Base-by-base conservation (phyloP, 2,329 filamentous ascomycete genomes). In the Lasiodiplodia gonubiensis region DNA sequence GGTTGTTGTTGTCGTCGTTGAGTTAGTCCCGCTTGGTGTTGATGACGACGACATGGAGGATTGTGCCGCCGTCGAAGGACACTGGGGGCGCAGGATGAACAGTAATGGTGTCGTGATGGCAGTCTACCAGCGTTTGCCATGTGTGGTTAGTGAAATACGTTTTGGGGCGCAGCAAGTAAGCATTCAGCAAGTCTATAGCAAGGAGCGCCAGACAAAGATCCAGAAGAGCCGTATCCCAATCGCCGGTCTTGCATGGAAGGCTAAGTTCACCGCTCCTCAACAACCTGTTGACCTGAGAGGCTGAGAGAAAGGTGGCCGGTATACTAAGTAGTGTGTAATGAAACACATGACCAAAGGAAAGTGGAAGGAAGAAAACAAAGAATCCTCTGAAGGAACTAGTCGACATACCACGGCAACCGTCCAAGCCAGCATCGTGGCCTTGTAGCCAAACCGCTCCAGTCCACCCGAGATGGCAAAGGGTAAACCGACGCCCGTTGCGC, bases 1-100 rank as follows among this genome's bases (percentile, higher is more conserved):
- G 18, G 27, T 8, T 18, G 23, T 11, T 27, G 23, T 16, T 21
- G 42, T 33, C 1, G 30, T 33, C 30, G 30, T 46, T 21, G 42
- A 25, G 49, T 30, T 52, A 25, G 16, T 52, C 12, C 27, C 16
- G 82, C 10, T 73, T 73, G 12, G 80, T 68, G 37, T 80, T 75
- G 30, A 80, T 70, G 21, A 70, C 21, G 55, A 59, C 54, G 54
- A 25, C 23, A 3, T 18, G 11, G 42, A n/a, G 30, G 25, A 46
- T 46, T 10, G 18, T 23, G 42, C 8, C 12, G 57, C 23, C 23
- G 23, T 25, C 75, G 4, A 76, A 76, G 6, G 69, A 72, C 14
- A 70, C 71, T 6, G 53, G 27, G 73, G 73, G 10, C 72, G 69
- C 27, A 73, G 66, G 18, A 69, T 69, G 39, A 64, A 35, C 14